Evolutionary conservation across 495 filamentous ascomycete species (phyloP).

Genomic region (Aspergillus egyptiacus): DNA sequence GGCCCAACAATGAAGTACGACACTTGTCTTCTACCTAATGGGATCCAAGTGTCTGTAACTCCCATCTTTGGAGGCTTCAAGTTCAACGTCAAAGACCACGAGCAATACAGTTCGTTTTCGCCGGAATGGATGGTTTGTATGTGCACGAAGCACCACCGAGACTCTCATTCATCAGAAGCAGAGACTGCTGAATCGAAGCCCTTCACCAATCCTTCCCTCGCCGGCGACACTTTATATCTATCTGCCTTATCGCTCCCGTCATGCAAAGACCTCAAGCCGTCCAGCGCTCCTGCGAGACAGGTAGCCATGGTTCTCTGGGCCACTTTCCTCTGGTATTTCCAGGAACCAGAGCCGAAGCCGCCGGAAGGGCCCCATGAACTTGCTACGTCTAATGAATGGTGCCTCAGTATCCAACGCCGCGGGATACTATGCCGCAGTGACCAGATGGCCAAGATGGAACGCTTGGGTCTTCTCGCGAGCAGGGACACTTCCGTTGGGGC

Average conservation of each 20-base stretch:
- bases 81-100: not conserved
- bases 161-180: not conserved
- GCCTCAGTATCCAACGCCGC: not conserved
- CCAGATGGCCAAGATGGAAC: not conserved
- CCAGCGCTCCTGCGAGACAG: not conserved
- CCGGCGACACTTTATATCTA: not conserved
- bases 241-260: not conserved
- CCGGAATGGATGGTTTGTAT: constrained; percentile 2
- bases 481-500: not conserved
- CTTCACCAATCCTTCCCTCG: not conserved
- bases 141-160: not conserved
- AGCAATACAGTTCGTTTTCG: not conserved
- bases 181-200: not conserved
- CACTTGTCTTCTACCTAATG: not conserved
- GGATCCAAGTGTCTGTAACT: constrained; percentile 1
- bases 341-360: not conserved
- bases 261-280: not conserved
- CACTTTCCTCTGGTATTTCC: constrained; percentile 4
- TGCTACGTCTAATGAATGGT: not conserved
- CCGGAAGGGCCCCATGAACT: not conserved
- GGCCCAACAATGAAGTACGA: not conserved
- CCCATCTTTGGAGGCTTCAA: constrained; percentile 5
- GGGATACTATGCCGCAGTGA: not conserved
- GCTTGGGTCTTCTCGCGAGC: not conserved
- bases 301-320: constrained; percentile 1